These are phyloP conservation scores for Pseudogymnoascus sp. DNA, from an alignment of 2,329 filamentous ascomycete genomes.

Conservation along the genomic window DNA sequence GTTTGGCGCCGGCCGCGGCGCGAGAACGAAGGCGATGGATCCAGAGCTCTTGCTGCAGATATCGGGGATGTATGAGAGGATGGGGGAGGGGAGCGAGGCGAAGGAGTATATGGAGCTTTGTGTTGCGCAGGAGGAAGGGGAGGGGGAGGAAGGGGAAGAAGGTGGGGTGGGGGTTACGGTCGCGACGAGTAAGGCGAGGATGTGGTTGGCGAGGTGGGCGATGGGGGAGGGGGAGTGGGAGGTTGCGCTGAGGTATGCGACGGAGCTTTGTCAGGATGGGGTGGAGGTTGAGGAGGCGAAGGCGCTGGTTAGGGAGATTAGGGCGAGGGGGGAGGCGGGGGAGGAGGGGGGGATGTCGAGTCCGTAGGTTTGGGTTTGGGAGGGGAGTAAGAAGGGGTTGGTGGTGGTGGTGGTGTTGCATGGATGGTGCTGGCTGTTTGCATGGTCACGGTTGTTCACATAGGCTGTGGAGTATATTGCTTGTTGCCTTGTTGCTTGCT, in stretches of 20 bases:
- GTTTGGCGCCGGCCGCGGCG: slow-evolving; percentile 33
- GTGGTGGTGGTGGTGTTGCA: neutral
- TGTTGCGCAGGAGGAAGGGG: slow-evolving; percentile 81
- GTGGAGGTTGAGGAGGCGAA: slow-evolving; percentile 97
- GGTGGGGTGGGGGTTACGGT: slow-evolving; percentile 58
- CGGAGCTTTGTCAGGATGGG: slow-evolving; percentile 89
- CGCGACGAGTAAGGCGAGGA: slow-evolving; percentile 81
- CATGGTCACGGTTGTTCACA: neutral
- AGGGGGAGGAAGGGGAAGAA: slow-evolving; percentile 31
- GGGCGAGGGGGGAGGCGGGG: slow-evolving; percentile 51
- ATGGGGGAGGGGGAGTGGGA: slow-evolving; percentile 67
- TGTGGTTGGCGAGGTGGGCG: slow-evolving; percentile 85
- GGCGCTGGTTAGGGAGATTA: slow-evolving; percentile 77
- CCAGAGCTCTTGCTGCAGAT: slow-evolving; percentile 88
- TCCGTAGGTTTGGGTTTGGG: slow-evolving; percentile 11
- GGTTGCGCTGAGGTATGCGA: slow-evolving; percentile 71
- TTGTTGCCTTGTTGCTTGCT: neutral
- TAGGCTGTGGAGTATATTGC: neutral
- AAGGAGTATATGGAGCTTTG: slow-evolving; percentile 95
- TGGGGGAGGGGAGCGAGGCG: slow-evolving; percentile 70
- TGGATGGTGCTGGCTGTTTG: neutral
- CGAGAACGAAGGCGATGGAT: slow-evolving; percentile 57
- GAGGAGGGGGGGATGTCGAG: neutral
- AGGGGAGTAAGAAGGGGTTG: neutral
- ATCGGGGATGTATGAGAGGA: slow-evolving; percentile 75